A percentile compares a stretch with the other conserved stretches of the same genome.
phyloP scores from a whole-genome alignment of 2,329 filamentous ascomycete genomes.

The Ascomycota sp. region DNA sequence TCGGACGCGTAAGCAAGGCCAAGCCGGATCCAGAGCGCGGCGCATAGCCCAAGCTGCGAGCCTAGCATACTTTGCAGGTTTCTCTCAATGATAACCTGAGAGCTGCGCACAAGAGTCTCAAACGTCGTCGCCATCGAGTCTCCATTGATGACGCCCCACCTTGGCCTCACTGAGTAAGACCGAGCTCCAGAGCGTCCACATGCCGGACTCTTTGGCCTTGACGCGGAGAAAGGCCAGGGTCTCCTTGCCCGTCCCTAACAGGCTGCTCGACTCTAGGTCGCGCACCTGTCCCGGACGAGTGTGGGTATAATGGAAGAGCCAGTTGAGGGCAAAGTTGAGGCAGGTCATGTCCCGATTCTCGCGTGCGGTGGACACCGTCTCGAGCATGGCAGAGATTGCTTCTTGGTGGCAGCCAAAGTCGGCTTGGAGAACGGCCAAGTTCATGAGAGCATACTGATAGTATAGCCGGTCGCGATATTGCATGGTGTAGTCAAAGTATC shows the following conservation, averaged over 20 bases:
- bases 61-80: slow-evolving; percentile 55
- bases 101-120: slow-evolving; percentile 64
- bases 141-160: slow-evolving; percentile 51
- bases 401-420: slow-evolving; percentile 87
- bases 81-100: slow-evolving; percentile 60
- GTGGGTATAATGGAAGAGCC: slow-evolving; percentile 88
- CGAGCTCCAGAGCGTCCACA: slow-evolving; percentile 70
- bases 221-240: slow-evolving; percentile 65
- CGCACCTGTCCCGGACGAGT: slow-evolving; percentile 58
- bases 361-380: slow-evolving; percentile 82
- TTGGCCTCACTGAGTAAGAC: slow-evolving; percentile 75
- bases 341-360: slow-evolving; percentile 87
- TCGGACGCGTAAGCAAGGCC: slow-evolving; percentile 37
- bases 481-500: slow-evolving; percentile 95
- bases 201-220: slow-evolving; percentile 69
- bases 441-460: slow-evolving; percentile 89
- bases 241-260: slow-evolving; percentile 62
- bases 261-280: slow-evolving; percentile 47
- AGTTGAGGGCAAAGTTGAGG: slow-evolving; percentile 86
- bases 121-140: slow-evolving; percentile 42
- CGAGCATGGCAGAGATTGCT: slow-evolving; percentile 83
- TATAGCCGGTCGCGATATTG: slow-evolving; percentile 63
- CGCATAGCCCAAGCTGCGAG: slow-evolving; percentile 50
- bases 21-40: slow-evolving; percentile 56
- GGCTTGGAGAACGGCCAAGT: slow-evolving; percentile 79